A percentile compares a stretch with the other conserved stretches of the same genome.
These are phyloP conservation scores for Pezicula carpinea DNA, from an alignment of 2,329 filamentous ascomycete species.

Conservation along the genomic window DNA sequence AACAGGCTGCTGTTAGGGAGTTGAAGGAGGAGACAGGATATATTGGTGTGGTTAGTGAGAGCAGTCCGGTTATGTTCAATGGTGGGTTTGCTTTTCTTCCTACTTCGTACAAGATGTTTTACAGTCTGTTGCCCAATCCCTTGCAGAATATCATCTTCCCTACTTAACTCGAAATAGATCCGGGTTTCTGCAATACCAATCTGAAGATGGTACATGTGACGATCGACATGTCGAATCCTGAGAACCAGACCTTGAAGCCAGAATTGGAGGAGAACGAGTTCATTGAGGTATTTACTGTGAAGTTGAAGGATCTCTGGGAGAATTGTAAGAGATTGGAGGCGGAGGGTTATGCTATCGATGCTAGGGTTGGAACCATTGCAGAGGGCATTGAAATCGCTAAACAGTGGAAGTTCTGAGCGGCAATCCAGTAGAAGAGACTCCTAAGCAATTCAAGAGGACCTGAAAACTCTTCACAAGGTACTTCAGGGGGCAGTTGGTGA, in stretches of 20 bases:
- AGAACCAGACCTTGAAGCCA: conserved; percentile 41
- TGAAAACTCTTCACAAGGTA: too few relatives aligned
- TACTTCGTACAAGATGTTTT: not conserved
- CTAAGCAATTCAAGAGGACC: not conserved
- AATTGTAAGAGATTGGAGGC: conserved; percentile 40
- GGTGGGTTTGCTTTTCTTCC: conserved; percentile 31
- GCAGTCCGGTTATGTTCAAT: conserved; percentile 63
- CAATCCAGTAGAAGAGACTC: not conserved
- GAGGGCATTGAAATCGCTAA: conserved; percentile 34
- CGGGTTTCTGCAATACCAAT: conserved; percentile 64
- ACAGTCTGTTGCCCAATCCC: not conserved
- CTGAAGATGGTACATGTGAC: conserved; percentile 48
- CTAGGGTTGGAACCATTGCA: conserved; percentile 33
- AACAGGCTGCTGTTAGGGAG: conserved; percentile 58
- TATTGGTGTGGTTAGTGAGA: conserved; percentile 48
- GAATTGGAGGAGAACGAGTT: conserved; percentile 48
- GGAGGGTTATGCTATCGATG: conserved; percentile 35
- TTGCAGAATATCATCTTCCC: not conserved
- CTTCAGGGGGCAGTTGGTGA: not conserved
- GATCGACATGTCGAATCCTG: conserved; percentile 38
- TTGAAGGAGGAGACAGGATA: conserved; percentile 65
- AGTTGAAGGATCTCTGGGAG: conserved; percentile 38
- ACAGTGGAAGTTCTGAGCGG: conserved; percentile 27
- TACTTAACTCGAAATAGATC: conserved; percentile 34
- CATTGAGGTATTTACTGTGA: conserved; percentile 46